Evolutionary conservation across 352 stramenopile species (phyloP).

Genomic region (Pythium utonaiense): DNA sequence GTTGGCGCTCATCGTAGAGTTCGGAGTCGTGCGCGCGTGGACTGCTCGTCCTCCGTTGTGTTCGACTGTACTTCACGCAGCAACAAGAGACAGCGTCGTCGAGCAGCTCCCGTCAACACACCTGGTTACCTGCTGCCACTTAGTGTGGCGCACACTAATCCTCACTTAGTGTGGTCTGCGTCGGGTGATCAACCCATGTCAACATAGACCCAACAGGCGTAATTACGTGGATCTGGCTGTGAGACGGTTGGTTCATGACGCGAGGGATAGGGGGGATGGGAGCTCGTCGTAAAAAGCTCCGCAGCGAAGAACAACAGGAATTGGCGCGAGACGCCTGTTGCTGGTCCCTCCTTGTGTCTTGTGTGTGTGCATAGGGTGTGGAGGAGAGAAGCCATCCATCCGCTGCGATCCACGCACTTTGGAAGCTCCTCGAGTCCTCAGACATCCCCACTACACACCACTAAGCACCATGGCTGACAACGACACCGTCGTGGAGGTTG

Average conservation of each 20-base stretch:
- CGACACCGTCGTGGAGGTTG: slow-evolving; percentile 57
- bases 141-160: slow-evolving; percentile 16
- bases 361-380: background rate
- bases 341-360: too few species aligned
- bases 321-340: slow-evolving; percentile 1
- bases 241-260: slow-evolving; percentile 16
- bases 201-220: slow-evolving; percentile 8
- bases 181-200: slow-evolving; percentile 10
- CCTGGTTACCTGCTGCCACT: too few species aligned
- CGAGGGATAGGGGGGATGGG: slow-evolving; percentile 12
- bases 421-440: too few species aligned
- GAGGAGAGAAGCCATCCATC: slow-evolving; percentile 16
- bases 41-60: slow-evolving; percentile 13
- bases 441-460: too few species aligned
- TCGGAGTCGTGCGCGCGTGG: too few species aligned
- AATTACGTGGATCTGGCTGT: slow-evolving; percentile 14
- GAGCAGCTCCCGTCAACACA: slow-evolving; percentile 5
- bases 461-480: slow-evolving; percentile 32
- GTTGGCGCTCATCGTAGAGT: slow-evolving; percentile 12
- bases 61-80: slow-evolving; percentile 19
- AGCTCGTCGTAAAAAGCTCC: slow-evolving; percentile 17
- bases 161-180: slow-evolving; percentile 4
- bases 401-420: slow-evolving; percentile 13
- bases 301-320: background rate
- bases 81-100: slow-evolving; percentile 16